A percentile compares a stretch with the other conserved stretches of the same genome.
phyloP scores from a whole-genome alignment of 2,329 filamentous ascomycete species.

The Grosmannia serpens region DNA sequence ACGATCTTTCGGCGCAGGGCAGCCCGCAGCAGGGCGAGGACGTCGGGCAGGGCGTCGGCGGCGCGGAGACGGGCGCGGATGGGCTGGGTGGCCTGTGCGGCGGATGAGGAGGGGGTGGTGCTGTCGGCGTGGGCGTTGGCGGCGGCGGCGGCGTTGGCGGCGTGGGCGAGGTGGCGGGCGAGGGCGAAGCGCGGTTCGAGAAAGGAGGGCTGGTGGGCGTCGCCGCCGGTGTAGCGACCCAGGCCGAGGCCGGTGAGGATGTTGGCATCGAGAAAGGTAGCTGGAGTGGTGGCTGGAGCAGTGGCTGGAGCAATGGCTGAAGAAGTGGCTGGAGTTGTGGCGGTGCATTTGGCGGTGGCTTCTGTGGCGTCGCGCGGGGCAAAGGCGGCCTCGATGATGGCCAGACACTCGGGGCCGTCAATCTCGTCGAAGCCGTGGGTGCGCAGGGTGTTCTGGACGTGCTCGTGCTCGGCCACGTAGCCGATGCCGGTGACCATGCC shows the following conservation, averaged over 20 bases:
- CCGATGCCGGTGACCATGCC: conserved; percentile 24
- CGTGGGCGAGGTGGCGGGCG: conserved; percentile 6
- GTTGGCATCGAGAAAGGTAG: conserved; percentile 7
- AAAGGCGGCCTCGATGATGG: conserved; percentile 14
- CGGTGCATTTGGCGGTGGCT: background rate
- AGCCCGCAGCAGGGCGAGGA: conserved; percentile 1
- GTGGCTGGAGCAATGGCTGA: background rate
- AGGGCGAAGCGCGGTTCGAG: conserved; percentile 10
- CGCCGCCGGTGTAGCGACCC: conserved; percentile 10
- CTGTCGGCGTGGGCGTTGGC: background rate
- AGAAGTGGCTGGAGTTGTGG: background rate
- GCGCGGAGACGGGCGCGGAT: conserved; percentile 8
- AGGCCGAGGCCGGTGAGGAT: conserved; percentile 12
- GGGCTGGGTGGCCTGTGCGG: background rate
- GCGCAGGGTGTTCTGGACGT: conserved; percentile 8
- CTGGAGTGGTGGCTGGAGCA: background rate
- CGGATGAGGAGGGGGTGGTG: background rate
- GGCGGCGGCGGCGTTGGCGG: background rate
- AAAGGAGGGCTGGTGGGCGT: conserved; percentile 9
- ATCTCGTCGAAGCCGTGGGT: conserved; percentile 14
- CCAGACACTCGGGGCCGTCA: conserved; percentile 11
- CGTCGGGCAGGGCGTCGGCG: conserved; percentile 1
- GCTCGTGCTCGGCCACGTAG: conserved; percentile 16
- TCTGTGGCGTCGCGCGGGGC: background rate
- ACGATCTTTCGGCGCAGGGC: conserved; percentile 9